Evolutionary conservation across 208 protist genomes (phyloP), one percentile per base, ranked within the genome.

Genomic region (Wallacemonas sp.): DNA sequence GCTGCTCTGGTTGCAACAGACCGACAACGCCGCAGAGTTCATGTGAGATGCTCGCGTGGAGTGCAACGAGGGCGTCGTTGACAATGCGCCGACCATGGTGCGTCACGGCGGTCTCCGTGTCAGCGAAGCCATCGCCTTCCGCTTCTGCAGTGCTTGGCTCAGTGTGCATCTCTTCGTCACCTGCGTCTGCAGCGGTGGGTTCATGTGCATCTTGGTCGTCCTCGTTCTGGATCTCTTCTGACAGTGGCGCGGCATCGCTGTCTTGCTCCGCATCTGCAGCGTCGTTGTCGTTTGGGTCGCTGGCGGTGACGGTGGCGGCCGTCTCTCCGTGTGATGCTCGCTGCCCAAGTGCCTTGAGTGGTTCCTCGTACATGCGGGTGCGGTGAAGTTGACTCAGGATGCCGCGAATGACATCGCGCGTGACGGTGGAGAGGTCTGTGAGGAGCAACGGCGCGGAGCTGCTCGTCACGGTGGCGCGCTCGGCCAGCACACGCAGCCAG

Each of bases 1-100:
- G 57, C 54, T 89, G 67, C 5, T 27, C 43, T 6, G 68, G 27
- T 0, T 27, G 57, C 1, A 93, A 54, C 38, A 76, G 52, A 39
- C 23, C 52, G n/a, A 39, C 32, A 24, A 17, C 52, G 8, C 17
- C 52, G 52, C 52, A 34, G 6, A 58, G 52, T 21, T 24, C 26
- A 9, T 8, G 16, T 5, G 24, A 24, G 6, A 41, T 19, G 8
- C 2, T 14, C 14, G n/a, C 4, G 32, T 58, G 17, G 3, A 19
- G 29, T n/a, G 30, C 26, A 9, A 38, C 52, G 17, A 16, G 5
- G 11, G 8, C 52, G 14, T 16, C 30, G n/a, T 58, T 30, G 6
- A 58, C 17, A 9, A 9, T 30, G 47, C 6, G 5, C 41, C 5
- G 11, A 8, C 41, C 41, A n/a, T n/a, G n/a, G n/a, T n/a, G n/a